Evolutionary conservation across 2,329 filamentous ascomycete species (phyloP).

Genomic region (Tolypocladium endophyticum): DNA sequence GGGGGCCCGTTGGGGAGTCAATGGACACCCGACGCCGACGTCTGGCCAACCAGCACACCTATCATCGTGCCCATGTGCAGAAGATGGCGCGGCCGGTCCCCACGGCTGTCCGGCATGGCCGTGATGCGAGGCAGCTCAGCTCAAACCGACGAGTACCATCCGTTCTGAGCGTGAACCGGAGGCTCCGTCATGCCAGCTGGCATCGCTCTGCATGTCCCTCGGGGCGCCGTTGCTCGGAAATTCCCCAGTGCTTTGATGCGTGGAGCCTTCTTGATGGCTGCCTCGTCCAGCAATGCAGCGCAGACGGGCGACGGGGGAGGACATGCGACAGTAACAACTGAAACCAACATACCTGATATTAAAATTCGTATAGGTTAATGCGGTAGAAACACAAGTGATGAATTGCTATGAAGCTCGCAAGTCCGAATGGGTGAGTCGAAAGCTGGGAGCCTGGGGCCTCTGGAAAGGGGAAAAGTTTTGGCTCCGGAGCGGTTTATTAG

Average conservation of each 20-base stretch:
- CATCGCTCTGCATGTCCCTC: neutral
- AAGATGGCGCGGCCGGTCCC: neutral
- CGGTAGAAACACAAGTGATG: conserved; percentile 3
- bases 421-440: neutral
- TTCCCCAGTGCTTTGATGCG: neutral
- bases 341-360: conserved; percentile 2
- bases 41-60: neutral
- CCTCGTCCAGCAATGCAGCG: neutral
- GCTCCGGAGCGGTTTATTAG: conserved; percentile 1
- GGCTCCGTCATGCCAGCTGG: neutral
- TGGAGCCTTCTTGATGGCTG: neutral
- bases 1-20: neutral
- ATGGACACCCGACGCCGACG: neutral
- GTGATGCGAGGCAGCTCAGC: neutral
- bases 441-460: neutral
- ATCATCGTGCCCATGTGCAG: neutral
- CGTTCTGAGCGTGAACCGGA: neutral
- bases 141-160: neutral
- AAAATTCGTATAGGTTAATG: neutral
- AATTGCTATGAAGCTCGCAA: neutral
- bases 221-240: neutral
- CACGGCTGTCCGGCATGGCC: neutral
- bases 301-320: neutral
- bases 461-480: conserved; percentile 18
- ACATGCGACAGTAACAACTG: neutral